Base-by-base conservation (phyloP, 257 asterid species). In the Solanum chmielewskii region DNA sequence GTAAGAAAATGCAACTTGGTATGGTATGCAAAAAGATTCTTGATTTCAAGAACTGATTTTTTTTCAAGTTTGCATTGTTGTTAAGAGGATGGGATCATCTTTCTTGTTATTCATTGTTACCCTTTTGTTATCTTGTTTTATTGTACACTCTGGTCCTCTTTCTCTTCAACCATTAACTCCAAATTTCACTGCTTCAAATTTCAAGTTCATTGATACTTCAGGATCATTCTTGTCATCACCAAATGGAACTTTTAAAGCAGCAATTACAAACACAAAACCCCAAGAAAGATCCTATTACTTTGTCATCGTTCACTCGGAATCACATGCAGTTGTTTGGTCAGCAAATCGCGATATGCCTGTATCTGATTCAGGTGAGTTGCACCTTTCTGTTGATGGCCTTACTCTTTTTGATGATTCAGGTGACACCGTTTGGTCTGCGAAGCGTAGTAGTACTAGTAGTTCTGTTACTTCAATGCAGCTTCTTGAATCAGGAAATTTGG, bases 281-380 rank as follows among this genome's bases (percentile, higher is more conserved):
- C 93, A 94, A 59, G 92, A 87, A 52, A 52, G 52, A 10, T 85
- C 90, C 21, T 93, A 87, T 89, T 94, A 96, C 92, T 76, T 96
- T 20, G 93, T 94, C 45, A 86, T 96, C 11, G 77, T 95, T 87
- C 98, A 95, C n/a, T 87, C 88, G 9, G 89, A 68, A 18, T 95
- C 99, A 13, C 84, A 93, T 88, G 68, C 91, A 2, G 47, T 96
- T 75, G 86, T 91, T 37, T 96, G 98, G 95, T 91, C 98, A 20
- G 99, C 97, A 7, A 96, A 95, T 87, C 95, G 95, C 0, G 88
- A 93, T 80, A 84, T 91, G 3, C 92, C 98, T 6, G 90, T 93
- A 4, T 93, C 95, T 0, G 69, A 85, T 9, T 90, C 94, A 0
- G 98, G 94, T 33, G 59, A 44, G 37, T 76, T 93, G 88, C 49